Percentiles rank a stretch among this genome's conserved stretches.
These are phyloP conservation scores for Chimonanthus salicifolius DNA, from an alignment of 164 flowering plant species.

Conservation along the genomic window DNA sequence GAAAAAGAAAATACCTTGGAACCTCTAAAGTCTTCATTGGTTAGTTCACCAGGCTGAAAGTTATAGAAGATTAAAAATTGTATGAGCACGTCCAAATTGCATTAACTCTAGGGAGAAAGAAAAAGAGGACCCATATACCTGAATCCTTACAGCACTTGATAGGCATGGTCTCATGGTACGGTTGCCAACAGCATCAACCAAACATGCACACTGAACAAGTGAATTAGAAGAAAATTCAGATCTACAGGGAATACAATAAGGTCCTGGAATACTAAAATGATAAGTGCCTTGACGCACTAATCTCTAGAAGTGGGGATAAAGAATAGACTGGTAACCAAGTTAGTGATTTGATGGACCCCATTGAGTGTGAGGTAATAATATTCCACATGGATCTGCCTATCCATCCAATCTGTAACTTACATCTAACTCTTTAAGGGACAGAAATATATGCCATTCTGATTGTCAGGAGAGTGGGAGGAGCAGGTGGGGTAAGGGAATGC, in stretches of 20 bases:
- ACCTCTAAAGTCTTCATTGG: constrained; percentile 65
- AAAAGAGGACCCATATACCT: constrained; percentile 36
- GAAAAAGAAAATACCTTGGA: constrained; percentile 51
- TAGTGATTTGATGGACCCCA: not conserved
- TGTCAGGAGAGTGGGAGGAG: not conserved
- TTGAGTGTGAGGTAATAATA: not conserved
- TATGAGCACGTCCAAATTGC: not conserved
- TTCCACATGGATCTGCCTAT: not conserved
- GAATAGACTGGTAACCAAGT: not conserved
- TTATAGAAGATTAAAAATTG: not conserved
- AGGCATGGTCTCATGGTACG: constrained; percentile 97
- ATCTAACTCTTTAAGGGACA: not conserved
- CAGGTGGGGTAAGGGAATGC: not conserved
- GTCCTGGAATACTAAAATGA: not conserved
- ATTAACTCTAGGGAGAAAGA: not conserved
- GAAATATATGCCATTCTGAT: not conserved
- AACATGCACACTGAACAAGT: constrained; percentile 71
- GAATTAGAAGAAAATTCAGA: not conserved
- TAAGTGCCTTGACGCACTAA: not conserved
- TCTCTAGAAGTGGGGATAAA: not conserved
- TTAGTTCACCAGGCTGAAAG: constrained; percentile 66
- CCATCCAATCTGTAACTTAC: not conserved
- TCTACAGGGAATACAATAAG: not conserved
- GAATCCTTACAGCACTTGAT: constrained; percentile 70
- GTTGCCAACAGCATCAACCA: constrained; percentile 85